These are phyloP conservation scores for Globisporangium spiculum DNA, from an alignment of 352 stramenopile genomes.

Conservation along the genomic window DNA sequence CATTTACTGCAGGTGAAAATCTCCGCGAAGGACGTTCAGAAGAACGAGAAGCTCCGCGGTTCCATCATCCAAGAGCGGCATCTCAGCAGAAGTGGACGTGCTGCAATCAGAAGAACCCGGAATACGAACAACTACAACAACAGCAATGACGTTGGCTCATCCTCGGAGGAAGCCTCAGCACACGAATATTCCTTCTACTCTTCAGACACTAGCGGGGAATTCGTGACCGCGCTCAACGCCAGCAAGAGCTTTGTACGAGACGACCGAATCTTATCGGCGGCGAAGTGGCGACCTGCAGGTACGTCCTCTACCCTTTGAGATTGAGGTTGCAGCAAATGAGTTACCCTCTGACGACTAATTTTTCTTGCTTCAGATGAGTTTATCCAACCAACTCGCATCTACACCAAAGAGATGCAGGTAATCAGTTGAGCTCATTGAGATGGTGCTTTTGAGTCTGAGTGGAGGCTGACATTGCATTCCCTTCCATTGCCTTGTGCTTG, in stretches of 20 bases:
- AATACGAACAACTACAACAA: background rate
- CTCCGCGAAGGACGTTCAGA: slow-evolving; percentile 22
- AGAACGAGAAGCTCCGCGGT: slow-evolving; percentile 27
- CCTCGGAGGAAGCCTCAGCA: slow-evolving; percentile 6
- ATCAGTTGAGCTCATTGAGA: background rate
- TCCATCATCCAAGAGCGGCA: slow-evolving; percentile 34
- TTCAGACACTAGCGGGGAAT: background rate
- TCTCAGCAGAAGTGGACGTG: slow-evolving; percentile 16
- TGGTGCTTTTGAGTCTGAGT: background rate
- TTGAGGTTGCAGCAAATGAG: background rate
- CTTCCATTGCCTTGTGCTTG: background rate
- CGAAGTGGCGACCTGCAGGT: slow-evolving; percentile 21
- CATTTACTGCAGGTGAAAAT: slow-evolving; percentile 30
- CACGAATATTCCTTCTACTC: slow-evolving; percentile 12
- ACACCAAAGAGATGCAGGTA: slow-evolving; percentile 21
- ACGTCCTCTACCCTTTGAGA: background rate
- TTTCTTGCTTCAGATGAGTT: slow-evolving; percentile 11
- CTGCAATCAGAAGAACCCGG: background rate
- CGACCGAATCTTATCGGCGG: background rate
- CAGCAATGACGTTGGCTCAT: slow-evolving; percentile 5
- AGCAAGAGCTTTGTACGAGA: slow-evolving; percentile 20
- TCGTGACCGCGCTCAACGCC: slow-evolving; percentile 4
- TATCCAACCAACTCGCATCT: slow-evolving; percentile 6
- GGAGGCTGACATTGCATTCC: background rate
- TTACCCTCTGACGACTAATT: background rate